These are phyloP conservation scores for Pyrenophora graminea DNA, from an alignment of 2,329 filamentous ascomycete genomes.

Conservation along the genomic window DNA sequence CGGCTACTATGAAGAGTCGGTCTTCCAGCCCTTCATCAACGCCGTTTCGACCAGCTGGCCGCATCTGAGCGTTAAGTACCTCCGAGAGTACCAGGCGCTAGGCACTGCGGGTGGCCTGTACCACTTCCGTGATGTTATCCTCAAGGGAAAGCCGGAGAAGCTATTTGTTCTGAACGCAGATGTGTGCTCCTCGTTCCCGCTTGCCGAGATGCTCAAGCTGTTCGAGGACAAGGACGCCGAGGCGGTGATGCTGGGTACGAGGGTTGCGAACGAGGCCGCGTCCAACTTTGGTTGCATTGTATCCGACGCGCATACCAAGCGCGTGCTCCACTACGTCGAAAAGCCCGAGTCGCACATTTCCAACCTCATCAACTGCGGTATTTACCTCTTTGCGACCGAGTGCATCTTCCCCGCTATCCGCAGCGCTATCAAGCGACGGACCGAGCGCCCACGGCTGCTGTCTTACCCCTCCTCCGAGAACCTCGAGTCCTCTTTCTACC, in stretches of 20 bases:
- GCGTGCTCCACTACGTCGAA: slow-evolving; percentile 98
- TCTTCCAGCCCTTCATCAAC: slow-evolving; percentile 98
- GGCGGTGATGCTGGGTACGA: slow-evolving; percentile 91
- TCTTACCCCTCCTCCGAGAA: slow-evolving; percentile 97
- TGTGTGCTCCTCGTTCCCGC: slow-evolving; percentile 97
- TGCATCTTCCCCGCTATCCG: slow-evolving; percentile 96
- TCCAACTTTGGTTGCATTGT: slow-evolving; percentile 98
- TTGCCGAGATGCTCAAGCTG: slow-evolving; percentile 91
- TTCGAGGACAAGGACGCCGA: slow-evolving; percentile 96
- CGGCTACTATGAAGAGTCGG: slow-evolving; percentile 96
- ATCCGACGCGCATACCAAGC: slow-evolving; percentile 88
- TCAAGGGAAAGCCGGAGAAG: slow-evolving; percentile 91
- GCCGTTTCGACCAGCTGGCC: slow-evolving; percentile 83
- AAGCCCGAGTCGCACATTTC: slow-evolving; percentile 98
- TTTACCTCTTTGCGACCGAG: slow-evolving; percentile 95
- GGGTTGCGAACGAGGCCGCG: slow-evolving; percentile 87
- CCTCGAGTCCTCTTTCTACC: slow-evolving; percentile 71
- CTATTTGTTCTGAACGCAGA: slow-evolving; percentile 98
- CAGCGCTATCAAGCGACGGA: slow-evolving; percentile 91
- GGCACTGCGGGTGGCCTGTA: slow-evolving; percentile 96
- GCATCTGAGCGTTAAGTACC: slow-evolving; percentile 87
- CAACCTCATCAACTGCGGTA: slow-evolving; percentile 98
- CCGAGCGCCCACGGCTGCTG: slow-evolving; percentile 84
- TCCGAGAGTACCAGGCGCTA: slow-evolving; percentile 94
- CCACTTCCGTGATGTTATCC: slow-evolving; percentile 98